Evolutionary conservation across 805 yeast species (phyloP).

Genomic region (Wickerhamiella cacticola): DNA sequence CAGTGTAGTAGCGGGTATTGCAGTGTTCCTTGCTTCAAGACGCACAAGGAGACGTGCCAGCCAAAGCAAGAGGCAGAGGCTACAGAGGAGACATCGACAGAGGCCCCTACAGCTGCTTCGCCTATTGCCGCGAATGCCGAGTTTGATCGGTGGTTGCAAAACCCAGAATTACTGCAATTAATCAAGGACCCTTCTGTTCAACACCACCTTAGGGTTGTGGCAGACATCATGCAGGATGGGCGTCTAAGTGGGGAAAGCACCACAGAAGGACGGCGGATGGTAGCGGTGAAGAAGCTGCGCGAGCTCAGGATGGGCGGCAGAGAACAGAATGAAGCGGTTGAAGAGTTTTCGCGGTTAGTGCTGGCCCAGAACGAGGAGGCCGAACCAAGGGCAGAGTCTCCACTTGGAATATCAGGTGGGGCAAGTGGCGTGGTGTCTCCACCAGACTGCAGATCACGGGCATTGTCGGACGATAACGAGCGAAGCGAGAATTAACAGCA

Average conservation of each 20-base stretch:
- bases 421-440: constrained; percentile 4
- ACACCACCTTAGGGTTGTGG: constrained; percentile 41
- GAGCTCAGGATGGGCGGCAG: constrained; percentile 51
- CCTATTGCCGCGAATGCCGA: no score
- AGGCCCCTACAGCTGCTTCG: background rate
- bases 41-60: constrained; percentile 31
- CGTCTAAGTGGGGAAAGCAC: constrained; percentile 38
- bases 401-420: background rate
- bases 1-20: constrained; percentile 37
- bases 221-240: constrained; percentile 39
- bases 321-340: constrained; percentile 55
- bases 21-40: constrained; percentile 49
- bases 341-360: constrained; percentile 44
- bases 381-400: no score
- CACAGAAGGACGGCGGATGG: constrained; percentile 42
- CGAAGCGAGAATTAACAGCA: no score
- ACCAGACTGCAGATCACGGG: no score
- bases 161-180: constrained; percentile 26
- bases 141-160: background rate
- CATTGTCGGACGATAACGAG: no score
- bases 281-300: constrained; percentile 50
- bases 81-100: constrained; percentile 8
- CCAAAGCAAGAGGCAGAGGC: constrained; percentile 12
- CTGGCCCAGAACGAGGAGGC: background rate
- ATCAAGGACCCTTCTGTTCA: constrained; percentile 44